Evolutionary conservation across 805 yeast species (phyloP), one percentile per base, ranked within the genome.

Genomic region (Saccharomycopsis babjevae): DNA sequence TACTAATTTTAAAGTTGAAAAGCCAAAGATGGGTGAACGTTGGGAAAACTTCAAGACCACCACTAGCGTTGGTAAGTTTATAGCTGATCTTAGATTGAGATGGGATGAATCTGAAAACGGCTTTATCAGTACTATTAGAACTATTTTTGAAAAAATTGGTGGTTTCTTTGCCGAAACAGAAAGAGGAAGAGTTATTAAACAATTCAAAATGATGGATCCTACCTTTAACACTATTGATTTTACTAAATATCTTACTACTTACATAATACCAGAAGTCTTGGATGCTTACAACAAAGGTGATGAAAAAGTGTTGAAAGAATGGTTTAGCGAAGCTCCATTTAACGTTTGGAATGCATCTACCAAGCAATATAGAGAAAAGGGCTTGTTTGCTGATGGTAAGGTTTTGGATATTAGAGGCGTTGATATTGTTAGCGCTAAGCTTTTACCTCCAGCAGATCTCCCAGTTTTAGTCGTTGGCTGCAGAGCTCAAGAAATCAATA

Each of bases 101-200:
- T 88, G 92, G 90, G 97, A 93, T 68, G 98, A 93, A 73, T 84
- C 91, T 59, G 98, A 93, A 68, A 94, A 94, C 73, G 97, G 97
- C 8, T 77, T 94, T 68, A 82, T 94, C 64, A 83, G 92, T 11
- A 74, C 87, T 50, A 74, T 94, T 59, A 84, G 99, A 76, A 88
- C 93, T 22, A 76, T 94, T 28, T 70, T 88, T 50, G 89, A 86
- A 70, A 88, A 89, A 70, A 76, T 94, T 61, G 86, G 94, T 57
- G 90, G 96, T 5, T 84, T 92, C 69, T 92, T 92, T 70, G 94
- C 94, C 50, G 99, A 94, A 76, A 94, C 98, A 42, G 99, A 94
- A 76, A 84, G 89, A 65, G 97, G 97, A 25, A 87, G 87, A 73
- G 99, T 92, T n/a, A 79, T 88, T 65, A 84, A 87, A 67, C 83